Evolutionary conservation across 1,139 yeast species (phyloP), one percentile per base, ranked within the genome.

Genomic region (Pichia sp.): DNA sequence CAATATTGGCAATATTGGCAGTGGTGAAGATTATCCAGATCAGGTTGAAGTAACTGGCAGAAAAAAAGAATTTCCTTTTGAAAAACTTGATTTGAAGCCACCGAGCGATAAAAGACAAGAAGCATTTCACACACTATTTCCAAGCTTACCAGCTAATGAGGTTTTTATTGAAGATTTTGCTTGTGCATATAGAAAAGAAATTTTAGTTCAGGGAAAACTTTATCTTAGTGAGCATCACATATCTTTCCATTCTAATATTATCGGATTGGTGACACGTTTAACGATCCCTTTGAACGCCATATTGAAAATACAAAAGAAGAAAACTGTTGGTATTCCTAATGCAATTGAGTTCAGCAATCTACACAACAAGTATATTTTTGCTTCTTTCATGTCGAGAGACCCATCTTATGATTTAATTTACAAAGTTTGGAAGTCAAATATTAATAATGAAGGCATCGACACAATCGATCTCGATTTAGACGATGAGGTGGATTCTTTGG

Each of bases 301-400:
- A 45, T 80, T 85, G 23, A 85, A 83, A 62, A 79, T 87, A 47
- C 90, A 85, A 63, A 86, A 86, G 68, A 82, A 81, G 63, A 78
- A 83, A 5, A 85, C 92, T 0, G 90, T 90, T 0, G 72, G 87
- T 30, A 85, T 87, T 59, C 92, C 90, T 11, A 87, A 86, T 66
- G 90, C 90, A 3, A 82, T 87, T 67, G 80, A 83, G 41, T 78
- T 87, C 38, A 78, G 84, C 57, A 86, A 93, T 0, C 72, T 86
- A 55, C 90, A 86, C 63, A 85, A 85, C 51, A 84, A 81, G 62
- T 84, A 83, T 64, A 77, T 81, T 0, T 87, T 87, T 75, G 93
- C 93, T 0, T 82, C 90, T 0, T 83, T 87, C 59, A 72, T 86
- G 40, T 74, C 84, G 6, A 76, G 95, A 66, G 95, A 87, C 66